Evolutionary conservation across 2,329 filamentous ascomycete species (phyloP), one percentile per base, ranked within the genome.

Genomic region (Diaporthe sp.): DNA sequence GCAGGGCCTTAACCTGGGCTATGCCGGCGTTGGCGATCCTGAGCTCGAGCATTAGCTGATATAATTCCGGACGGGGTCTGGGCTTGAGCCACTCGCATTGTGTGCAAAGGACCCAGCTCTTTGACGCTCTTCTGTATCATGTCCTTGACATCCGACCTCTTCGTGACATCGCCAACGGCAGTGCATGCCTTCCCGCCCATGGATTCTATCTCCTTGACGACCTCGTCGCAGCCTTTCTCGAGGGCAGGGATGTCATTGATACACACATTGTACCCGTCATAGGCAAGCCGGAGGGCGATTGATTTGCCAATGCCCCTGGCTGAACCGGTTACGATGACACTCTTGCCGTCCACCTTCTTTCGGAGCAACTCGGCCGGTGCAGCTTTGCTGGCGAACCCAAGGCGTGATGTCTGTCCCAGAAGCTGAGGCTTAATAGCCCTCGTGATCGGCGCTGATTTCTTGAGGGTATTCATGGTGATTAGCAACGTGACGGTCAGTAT

Each of bases 181-280:
- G 88, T 87, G 73, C 89, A 88, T 2, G 91, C 86, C 62, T 88
- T 88, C 34, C 89, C 84, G 1, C 88, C 90, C 13, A 89, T 82
- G 4, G 80, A 76, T 73, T 87, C 82, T 72, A 93, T 90, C 77
- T 92, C 87, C 28, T 86, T 82, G 13, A 87, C 89, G 0, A 88
- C 85, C 31, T 88, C 85, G 71, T 92, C 87, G 76, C 90, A 89
- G 1, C 84, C 87, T 5, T 86, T 78, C 70, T 87, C 82, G 77
- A 92, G 90, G 19, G 87, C 84, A 39, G 85, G 78, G 22, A 93
- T 84, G 78, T 94, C 92, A 80, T 93, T 93, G 77, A 94, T 85
- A 79, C 90, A 92, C 68, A 94, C 85, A 78, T 91, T 87, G 83
- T 93, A 94, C 72, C 92, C 92, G 77, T 94, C 92, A 31, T 86